Evolutionary conservation across 768 basidiomycete species (phyloP).

Genomic region (Tulasnella sp.): DNA sequence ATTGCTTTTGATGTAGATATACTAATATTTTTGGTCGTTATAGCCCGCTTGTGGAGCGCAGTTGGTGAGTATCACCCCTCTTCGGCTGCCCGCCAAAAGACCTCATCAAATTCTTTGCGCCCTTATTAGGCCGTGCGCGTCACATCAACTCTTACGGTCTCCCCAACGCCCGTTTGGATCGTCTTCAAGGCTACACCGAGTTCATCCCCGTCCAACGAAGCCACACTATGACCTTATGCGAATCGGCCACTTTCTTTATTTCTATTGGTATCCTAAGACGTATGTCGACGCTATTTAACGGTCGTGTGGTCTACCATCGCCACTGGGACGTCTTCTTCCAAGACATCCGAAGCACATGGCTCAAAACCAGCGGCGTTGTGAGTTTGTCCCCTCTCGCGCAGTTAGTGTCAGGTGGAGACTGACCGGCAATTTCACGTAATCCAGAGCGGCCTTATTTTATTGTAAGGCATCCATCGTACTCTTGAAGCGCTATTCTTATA

Average conservation of each 20-base stretch:
- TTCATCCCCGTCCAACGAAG: not conserved
- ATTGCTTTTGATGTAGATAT: no score
- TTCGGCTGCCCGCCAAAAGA: not conserved
- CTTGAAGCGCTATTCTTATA: not conserved
- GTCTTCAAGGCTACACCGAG: not conserved
- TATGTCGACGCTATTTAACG: not conserved
- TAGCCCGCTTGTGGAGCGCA: constrained; percentile 9
- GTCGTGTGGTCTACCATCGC: constrained; percentile 3
- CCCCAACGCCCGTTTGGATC: not conserved
- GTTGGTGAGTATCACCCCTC: not conserved
- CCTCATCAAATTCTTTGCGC: not conserved
- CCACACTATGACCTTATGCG: not conserved
- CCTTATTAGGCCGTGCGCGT: constrained; percentile 1
- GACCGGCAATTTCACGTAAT: not conserved
- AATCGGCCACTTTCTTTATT: not conserved
- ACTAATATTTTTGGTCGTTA: no score
- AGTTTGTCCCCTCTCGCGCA: not conserved
- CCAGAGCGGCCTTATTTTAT: not conserved
- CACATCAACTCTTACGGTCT: constrained; percentile 8
- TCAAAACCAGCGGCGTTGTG: not conserved
- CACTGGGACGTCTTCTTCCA: constrained; percentile 10
- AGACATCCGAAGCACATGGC: not conserved
- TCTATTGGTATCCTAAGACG: not conserved
- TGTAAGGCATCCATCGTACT: not conserved
- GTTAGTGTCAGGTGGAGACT: not conserved